Evolutionary conservation across 2,329 filamentous ascomycete species (phyloP), one percentile per base, ranked within the genome.

Genomic region (Pseudopyricularia javanii): DNA sequence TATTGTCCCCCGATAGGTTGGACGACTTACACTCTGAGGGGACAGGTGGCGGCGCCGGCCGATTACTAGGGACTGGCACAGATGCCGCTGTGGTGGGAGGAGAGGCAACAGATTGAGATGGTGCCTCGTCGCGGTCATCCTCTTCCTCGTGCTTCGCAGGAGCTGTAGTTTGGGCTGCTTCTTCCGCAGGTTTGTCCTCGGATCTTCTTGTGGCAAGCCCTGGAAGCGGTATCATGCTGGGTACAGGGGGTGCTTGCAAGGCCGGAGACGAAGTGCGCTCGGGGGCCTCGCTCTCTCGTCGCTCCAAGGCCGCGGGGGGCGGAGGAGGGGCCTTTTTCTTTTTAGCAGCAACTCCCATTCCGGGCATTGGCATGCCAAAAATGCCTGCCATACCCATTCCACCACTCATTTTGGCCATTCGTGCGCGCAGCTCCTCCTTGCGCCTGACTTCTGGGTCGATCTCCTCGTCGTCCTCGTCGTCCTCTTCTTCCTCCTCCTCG

Each of bases 341-440:
- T 63, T 75, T 81, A 40, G 73, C 70, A 9, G 71, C 66, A 30
- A 71, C 63, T n/a, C 69, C 67, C 24, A 67, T 65, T 4, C 68
- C 70, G 55, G 76, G 72, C 70, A 85, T 77, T 15, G 83, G 78
- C 65, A 89, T 79, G 17, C 88, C 88, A 66, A 95, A 94, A 83
- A 97, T 93, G 61, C 89, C 88, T 64, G 89, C 83, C 85, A 97
- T 95, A 48, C 89, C 89, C 88, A 95, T 95, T 22, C 91, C 91
- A 53, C 91, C 91, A 59, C 91, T 95, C 86, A 98, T 93, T 70
- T 95, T 96, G 47, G 93, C 93, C 89, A 98, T 98, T 60, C 93
- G 83, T 56, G 93, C 90, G 55, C 93, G 82, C 32, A 98, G 75
- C 65, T 96, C 91, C 69, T 95, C 83, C 64, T 85, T 87, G 51